Evolutionary conservation across 768 basidiomycete species (phyloP).

Genomic region (Boletales sp.): DNA sequence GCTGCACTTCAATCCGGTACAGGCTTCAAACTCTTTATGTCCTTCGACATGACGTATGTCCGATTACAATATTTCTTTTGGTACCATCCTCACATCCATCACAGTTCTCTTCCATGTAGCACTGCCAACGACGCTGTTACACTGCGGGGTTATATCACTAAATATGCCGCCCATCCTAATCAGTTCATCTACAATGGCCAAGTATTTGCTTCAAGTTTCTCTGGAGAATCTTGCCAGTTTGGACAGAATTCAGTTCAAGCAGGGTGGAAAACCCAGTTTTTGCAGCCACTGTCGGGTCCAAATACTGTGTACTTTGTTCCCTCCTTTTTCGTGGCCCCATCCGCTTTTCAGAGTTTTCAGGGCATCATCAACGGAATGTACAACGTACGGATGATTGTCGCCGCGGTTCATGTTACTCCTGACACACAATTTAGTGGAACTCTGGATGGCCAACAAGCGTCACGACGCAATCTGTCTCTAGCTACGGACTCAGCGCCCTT

Average conservation of each 20-base stretch:
- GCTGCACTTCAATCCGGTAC: conserved; percentile 51
- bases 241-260: conserved; percentile 48
- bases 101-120: conserved; percentile 53
- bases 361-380: conserved; percentile 57
- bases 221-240: conserved; percentile 67
- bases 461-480: conserved; percentile 25
- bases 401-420: conserved; percentile 5
- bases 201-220: conserved; percentile 66
- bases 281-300: conserved; percentile 42
- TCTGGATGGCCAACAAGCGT: conserved; percentile 73
- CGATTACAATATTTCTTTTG: not conserved
- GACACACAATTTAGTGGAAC: conserved; percentile 57
- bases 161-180: conserved; percentile 54
- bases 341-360: conserved; percentile 42
- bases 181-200: conserved; percentile 47
- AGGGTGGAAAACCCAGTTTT: conserved; percentile 59
- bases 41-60: conserved; percentile 73
- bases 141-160: conserved; percentile 52
- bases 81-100: not conserved
- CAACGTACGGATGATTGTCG: conserved; percentile 40
- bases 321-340: conserved; percentile 62
- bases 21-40: conserved; percentile 71
- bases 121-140: conserved; percentile 44
- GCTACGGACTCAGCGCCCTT: conserved; percentile 11
- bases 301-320: conserved; percentile 61